Evolutionary conservation across 306 rosid genomes (phyloP), one percentile per base, ranked within the genome.

Genomic region (Prunus davidiana): DNA sequence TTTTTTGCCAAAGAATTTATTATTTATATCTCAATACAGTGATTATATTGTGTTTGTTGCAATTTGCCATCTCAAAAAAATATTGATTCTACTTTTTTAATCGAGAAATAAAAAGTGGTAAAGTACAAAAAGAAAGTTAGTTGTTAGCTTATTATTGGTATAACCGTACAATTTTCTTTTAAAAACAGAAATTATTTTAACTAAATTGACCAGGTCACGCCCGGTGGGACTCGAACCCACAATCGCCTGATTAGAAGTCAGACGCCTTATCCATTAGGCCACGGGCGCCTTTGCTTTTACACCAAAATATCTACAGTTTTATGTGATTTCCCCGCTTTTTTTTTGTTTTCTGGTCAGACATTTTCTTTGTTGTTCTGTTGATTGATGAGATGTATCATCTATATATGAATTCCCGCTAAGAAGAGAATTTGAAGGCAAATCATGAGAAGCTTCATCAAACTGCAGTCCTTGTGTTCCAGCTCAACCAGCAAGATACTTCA

Each of bases 181-280:
- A 54, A 6, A 54, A 19, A 2, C 9, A 1, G 5, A 22, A 11
- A 10, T 3, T 57, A 24, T 12, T 12, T 10, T 3, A 12, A 58
- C 2, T 25, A 55, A 0, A 8, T 18, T 8, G 2, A 3, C 1
- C 13, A 6, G 3, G 15, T 19, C 76, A 74, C 83, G 83, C 79
- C 25, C 72, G 79, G 79, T 68, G 79, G 79, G 79, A 80, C 66
- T 80, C 79, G 83, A 74, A 80, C 83, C 71, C 83, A 68, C 79
- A 80, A 74, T 47, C 43, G 9, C 9, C 43, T 1, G 43, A 7
- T 38, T 7, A 38, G 43, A 38, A 38, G 43, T 38, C 43, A 7
- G 43, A 38, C 43, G 43, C 43, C 43, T 38, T 38, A 64, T 65
- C 82, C 78, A 72, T 79, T 79, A 79, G 78, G 82, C 82, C 82